These are phyloP conservation scores for Fomitopsis betulina DNA, from an alignment of 1,284 basidiomycete genomes.

Conservation along the genomic window DNA sequence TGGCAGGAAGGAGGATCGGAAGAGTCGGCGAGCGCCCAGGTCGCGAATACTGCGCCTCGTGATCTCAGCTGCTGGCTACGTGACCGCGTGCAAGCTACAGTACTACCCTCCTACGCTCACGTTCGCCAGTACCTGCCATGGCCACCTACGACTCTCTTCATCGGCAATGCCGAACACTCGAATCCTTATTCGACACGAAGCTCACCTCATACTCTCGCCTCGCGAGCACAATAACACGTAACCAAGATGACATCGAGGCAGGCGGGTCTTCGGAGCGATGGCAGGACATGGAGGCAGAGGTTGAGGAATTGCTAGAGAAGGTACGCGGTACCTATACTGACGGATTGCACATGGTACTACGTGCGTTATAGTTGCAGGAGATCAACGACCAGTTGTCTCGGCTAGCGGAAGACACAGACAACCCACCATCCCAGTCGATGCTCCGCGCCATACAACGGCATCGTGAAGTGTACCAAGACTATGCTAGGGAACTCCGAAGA, in stretches of 20 bases:
- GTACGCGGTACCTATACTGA: conserved; percentile 36
- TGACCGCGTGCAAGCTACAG: conserved; percentile 1
- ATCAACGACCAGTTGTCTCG: conserved; percentile 72
- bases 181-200: conserved; percentile 88
- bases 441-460: conserved; percentile 88
- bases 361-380: conserved; percentile 63
- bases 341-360: background rate
- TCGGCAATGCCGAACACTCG: conserved; percentile 86
- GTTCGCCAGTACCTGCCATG: conserved; percentile 35
- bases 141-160: conserved; percentile 75
- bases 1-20: too few relatives aligned
- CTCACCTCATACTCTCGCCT: conserved; percentile 86
- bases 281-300: conserved; percentile 81
- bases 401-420: conserved; percentile 67
- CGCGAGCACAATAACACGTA: conserved; percentile 68
- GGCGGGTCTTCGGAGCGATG: conserved; percentile 63
- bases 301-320: conserved; percentile 87
- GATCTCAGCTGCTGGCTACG: background rate
- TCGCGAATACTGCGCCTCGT: background rate
- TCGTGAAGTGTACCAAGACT: conserved; percentile 86
- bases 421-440: conserved; percentile 81
- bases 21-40: background rate
- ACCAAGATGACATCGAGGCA: conserved; percentile 63
- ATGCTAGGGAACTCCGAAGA: conserved; percentile 75
- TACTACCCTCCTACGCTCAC: background rate